These are phyloP conservation scores for Vigna radiata DNA, from an alignment of 306 rosid species.

Conservation along the genomic window DNA sequence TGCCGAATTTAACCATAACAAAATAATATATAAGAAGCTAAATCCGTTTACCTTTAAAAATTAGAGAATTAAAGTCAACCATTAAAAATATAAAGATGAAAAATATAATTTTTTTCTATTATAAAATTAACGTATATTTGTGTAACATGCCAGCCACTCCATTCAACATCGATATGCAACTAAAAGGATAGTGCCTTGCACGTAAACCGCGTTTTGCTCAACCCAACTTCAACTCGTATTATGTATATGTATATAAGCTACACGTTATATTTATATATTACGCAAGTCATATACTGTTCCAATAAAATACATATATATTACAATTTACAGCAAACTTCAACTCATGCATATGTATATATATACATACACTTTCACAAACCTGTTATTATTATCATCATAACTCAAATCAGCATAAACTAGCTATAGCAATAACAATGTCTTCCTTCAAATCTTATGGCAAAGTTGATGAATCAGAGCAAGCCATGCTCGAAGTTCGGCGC, in stretches of 20 bases:
- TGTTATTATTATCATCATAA: neutral
- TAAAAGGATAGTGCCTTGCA: slow-evolving; percentile 47
- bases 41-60: no score
- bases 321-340: neutral
- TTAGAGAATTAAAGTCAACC: no score
- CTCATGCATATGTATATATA: neutral
- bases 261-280: no score
- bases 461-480: slow-evolving; percentile 59
- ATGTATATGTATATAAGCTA: no score
- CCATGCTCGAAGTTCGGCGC: slow-evolving; percentile 50
- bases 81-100: no score
- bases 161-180: slow-evolving; percentile 31
- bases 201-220: slow-evolving; percentile 49
- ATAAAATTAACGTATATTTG: neutral
- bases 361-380: slow-evolving; percentile 3
- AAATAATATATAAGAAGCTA: no score
- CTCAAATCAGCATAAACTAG: neutral
- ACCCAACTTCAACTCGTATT: slow-evolving; percentile 9
- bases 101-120: no score
- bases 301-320: no score
- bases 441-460: slow-evolving; percentile 56
- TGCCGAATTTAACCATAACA: no score
- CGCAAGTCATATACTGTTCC: no score
- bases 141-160: slow-evolving; percentile 52
- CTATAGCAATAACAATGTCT: slow-evolving; percentile 47